Evolutionary conservation across 2,329 filamentous ascomycete genomes (phyloP), one percentile per base, ranked within the genome.

Genomic region (Penicillium janthinellum): DNA sequence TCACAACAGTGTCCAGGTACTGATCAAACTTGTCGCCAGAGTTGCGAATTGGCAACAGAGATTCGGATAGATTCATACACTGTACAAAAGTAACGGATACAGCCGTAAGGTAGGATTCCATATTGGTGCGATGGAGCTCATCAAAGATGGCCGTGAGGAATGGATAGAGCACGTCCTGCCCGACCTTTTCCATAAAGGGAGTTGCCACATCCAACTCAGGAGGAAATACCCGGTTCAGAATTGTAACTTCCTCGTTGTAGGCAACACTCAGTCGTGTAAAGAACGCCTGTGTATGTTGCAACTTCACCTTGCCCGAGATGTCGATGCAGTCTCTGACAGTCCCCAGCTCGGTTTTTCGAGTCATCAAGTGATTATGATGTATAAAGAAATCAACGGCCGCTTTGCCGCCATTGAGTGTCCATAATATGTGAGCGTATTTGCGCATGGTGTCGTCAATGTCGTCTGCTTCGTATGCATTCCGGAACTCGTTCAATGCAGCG

Each of bases 391-490:
- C 92, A 50, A 96, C 82, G 10, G 87, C 91, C 14, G 89, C 88
- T 42, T 84, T 83, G 15, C 92, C 92, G 28, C 91, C 92, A 73
- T 96, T 96, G 47, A 99, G 81, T 1, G 85, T 84, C 59, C 90
- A 87, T 58, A 99, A 79, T 15, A 99, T 92, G 67, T 92, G 87
- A 2, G 93, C 93, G 75, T 96, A 98, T 70, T 90, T 86, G 67
- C 85, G 87, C 94, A 98, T 97, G 56, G 88, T 84, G 2, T 91
- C 92, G 65, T 96, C 90, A 56, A 96, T 87, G 73, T 99, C 94
- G 79, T 90, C 90, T 45, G 87, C 88, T 73, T 95, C 91, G 66
- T 96, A 96, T 4, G 92, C 95, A 71, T 95, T 90, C 75, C 96
- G 90, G 67, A 99, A 99, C 74, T 99, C 95, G 51, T 90, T 86